Conservation (phyloP, 495 filamentous ascomycete species). For the Acidomyces sp. region DNA sequence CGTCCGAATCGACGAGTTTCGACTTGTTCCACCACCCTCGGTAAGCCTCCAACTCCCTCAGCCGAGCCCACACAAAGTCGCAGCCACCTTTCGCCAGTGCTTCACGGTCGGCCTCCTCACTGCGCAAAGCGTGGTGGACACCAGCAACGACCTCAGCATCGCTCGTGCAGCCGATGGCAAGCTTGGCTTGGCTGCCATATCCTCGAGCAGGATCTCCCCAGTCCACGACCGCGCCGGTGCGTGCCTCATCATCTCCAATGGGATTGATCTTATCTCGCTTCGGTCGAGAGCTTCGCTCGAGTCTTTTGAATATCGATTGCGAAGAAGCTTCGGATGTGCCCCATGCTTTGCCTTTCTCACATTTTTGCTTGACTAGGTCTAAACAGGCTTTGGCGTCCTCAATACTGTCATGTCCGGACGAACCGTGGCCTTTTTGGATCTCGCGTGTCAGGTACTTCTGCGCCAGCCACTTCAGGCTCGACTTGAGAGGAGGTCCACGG, state of each 20-base stretch:
- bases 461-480: conserved; percentile 69
- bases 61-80: conserved; percentile 78
- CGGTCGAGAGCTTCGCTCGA: conserved; percentile 45
- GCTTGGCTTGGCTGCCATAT: conserved; percentile 55
- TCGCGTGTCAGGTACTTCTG: conserved; percentile 68
- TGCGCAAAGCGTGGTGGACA: conserved; percentile 41
- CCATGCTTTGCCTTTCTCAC: conserved; percentile 76
- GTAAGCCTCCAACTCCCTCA: conserved; percentile 69
- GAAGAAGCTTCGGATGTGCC: conserved; percentile 58
- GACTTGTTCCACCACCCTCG: conserved; percentile 67
- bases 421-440: conserved; percentile 64
- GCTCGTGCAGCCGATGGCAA: conserved; percentile 55
- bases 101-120: conserved; percentile 46
- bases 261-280: conserved; percentile 39
- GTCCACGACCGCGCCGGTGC: conserved; percentile 72
- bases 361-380: conserved; percentile 88
- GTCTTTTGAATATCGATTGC: conserved; percentile 78
- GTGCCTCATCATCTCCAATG: conserved; percentile 34
- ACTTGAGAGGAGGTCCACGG: conserved; percentile 57
- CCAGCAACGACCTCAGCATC: conserved; percentile 66
- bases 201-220: conserved; percentile 71
- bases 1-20: conserved; percentile 27
- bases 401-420: conserved; percentile 71
- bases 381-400: conserved; percentile 85
- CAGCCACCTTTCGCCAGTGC: conserved; percentile 56